Evolutionary conservation across 2,329 filamentous ascomycete species (phyloP).

Genomic region (Xylariaceae sp.): DNA sequence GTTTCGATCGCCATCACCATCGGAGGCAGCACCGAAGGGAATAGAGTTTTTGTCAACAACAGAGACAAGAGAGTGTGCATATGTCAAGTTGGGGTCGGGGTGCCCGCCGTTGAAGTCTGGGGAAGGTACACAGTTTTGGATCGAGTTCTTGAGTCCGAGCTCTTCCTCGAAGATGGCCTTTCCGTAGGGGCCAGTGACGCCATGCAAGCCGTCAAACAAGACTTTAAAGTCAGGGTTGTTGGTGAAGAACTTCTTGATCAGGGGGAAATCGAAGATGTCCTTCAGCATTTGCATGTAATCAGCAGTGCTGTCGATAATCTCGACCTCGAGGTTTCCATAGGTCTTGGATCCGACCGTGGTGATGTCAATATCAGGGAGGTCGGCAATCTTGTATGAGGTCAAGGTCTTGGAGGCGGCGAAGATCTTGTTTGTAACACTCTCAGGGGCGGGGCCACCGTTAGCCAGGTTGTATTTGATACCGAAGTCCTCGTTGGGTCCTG

Average conservation of each 20-base stretch:
- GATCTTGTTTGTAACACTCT: conserved; percentile 97
- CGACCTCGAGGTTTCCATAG: conserved; percentile 84
- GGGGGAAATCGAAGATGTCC: conserved; percentile 95
- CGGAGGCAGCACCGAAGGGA: conserved; percentile 92
- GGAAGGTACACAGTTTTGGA: conserved; percentile 86
- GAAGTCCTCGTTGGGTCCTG: conserved; percentile 89
- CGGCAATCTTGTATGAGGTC: conserved; percentile 84
- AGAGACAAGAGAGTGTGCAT: conserved; percentile 90
- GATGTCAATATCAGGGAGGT: conserved; percentile 83
- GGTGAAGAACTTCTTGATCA: conserved; percentile 91
- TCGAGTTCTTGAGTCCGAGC: conserved; percentile 71
- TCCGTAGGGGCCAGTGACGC: conserved; percentile 93
- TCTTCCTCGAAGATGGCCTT: conserved; percentile 92
- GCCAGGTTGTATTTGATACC: conserved; percentile 99
- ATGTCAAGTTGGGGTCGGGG: conserved; percentile 96
- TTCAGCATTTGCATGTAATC: conserved; percentile 96
- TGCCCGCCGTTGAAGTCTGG: conserved; percentile 97
- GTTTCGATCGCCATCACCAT: conserved; percentile 97
- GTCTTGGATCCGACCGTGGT: conserved; percentile 73
- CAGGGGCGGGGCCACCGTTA: conserved; percentile 92
- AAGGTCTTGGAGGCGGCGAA: conserved; percentile 86
- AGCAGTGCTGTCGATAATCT: conserved; percentile 86
- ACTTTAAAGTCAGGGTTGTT: conserved; percentile 90
- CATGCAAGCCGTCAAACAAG: conserved; percentile 88
- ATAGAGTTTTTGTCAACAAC: conserved; percentile 86